A percentile compares a stretch with the other conserved stretches of the same genome.
Conservation (phyloP, 164 flowering plant genomes). For the Vitis amurensis region DNA sequence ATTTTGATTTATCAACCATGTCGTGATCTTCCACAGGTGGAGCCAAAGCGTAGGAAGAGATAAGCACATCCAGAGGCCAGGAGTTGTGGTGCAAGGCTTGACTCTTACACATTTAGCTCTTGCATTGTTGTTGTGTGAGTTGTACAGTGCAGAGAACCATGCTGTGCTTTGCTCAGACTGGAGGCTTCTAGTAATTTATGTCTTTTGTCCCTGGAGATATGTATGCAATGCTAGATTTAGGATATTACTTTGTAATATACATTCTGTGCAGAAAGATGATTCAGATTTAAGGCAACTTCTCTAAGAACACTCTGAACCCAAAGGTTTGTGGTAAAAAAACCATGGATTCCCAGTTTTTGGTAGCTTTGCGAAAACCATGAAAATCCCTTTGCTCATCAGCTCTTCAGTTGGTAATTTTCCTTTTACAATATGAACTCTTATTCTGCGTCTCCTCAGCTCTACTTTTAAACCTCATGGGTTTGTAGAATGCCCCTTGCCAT, state of each 20-base stretch:
- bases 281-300: neutral
- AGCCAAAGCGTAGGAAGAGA: slow-evolving; percentile 56
- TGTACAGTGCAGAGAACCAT: slow-evolving; percentile 19
- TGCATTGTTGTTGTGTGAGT: slow-evolving; percentile 6
- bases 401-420: too few species aligned
- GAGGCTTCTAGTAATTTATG: neutral
- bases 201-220: neutral
- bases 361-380: too few species aligned
- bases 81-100: neutral
- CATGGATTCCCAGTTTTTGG: too few species aligned
- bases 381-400: too few species aligned
- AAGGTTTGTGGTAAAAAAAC: too few species aligned
- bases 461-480: too few species aligned
- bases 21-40: slow-evolving; percentile 33
- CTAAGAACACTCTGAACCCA: neutral
- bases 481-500: too few species aligned
- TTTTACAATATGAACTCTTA: too few species aligned
- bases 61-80: slow-evolving; percentile 17
- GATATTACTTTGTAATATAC: neutral
- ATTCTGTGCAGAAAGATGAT: slow-evolving; percentile 1
- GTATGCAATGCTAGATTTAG: slow-evolving; percentile 8
- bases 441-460: too few species aligned
- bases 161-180: slow-evolving; percentile 6
- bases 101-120: slow-evolving; percentile 7
- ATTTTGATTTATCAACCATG: neutral